These are phyloP conservation scores for Astragalus membranaceus DNA, from an alignment of 306 rosid genomes.

Conservation along the genomic window DNA sequence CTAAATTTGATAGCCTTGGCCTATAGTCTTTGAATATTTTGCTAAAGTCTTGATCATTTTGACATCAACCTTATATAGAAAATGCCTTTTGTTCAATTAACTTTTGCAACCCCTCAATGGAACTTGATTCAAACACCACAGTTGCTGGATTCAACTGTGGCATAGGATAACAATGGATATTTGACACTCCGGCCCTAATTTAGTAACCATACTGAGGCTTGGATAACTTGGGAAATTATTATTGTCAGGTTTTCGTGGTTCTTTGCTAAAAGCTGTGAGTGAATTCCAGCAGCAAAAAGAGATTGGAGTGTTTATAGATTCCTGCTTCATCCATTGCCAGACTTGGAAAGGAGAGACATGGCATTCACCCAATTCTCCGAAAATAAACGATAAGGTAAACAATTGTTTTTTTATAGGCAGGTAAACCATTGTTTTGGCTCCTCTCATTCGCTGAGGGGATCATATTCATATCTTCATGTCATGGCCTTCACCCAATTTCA, in stretches of 20 bases:
- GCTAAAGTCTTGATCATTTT: background rate
- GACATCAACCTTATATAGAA: background rate
- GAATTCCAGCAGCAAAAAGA: slow-evolving; percentile 54
- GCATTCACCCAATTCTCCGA: slow-evolving; percentile 81
- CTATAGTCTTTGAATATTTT: background rate
- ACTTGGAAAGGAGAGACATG: slow-evolving; percentile 70
- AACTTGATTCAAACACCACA: slow-evolving; percentile 3
- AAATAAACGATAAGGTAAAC: slow-evolving; percentile 54
- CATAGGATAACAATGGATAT: background rate
- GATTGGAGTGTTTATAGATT: slow-evolving; percentile 72
- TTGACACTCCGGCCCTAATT: background rate
- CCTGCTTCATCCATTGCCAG: slow-evolving; percentile 90
- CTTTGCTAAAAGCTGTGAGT: slow-evolving; percentile 57
- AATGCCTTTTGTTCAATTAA: background rate
- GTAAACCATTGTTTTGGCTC: background rate
- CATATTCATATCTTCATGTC: background rate
- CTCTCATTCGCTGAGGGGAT: background rate
- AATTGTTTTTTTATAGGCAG: no score
- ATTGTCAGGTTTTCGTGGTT: slow-evolving; percentile 64
- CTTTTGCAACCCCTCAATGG: background rate
- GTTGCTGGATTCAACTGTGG: slow-evolving; percentile 8
- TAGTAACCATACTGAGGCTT: background rate
- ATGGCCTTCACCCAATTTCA: background rate
- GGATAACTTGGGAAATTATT: slow-evolving; percentile 18
- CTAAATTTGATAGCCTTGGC: background rate